Conservation (phyloP, 257 asterid species). For the Solanum corneliomulleri region DNA sequence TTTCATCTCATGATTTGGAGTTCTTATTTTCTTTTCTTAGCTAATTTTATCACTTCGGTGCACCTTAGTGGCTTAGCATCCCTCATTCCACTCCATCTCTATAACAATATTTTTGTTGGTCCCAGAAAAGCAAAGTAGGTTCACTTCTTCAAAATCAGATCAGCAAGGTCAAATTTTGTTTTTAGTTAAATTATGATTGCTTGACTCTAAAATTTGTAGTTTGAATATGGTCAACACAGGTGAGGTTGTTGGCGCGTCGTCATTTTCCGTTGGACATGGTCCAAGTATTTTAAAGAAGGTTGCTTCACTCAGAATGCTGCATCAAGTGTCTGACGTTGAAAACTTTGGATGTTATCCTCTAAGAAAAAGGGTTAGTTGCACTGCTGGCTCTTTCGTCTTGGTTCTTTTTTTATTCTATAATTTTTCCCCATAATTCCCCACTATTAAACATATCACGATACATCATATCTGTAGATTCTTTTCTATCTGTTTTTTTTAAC, state of each 20-base stretch:
- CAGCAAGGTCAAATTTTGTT: neutral
- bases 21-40: neutral
- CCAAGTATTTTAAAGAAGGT: conserved; percentile 54
- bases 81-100: neutral
- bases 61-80: neutral
- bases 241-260: conserved; percentile 95
- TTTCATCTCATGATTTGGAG: neutral
- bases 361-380: conserved; percentile 47
- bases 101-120: neutral
- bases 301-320: conserved; percentile 82
- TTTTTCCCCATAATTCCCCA: neutral
- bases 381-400: neutral
- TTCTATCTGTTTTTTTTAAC: neutral
- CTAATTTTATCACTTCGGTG: neutral
- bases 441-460: neutral
- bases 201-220: conserved; percentile 8
- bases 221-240: conserved; percentile 38
- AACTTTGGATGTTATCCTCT: conserved; percentile 51
- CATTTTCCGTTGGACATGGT: conserved; percentile 72
- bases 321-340: conserved; percentile 52
- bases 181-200: neutral
- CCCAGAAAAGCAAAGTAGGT: neutral
- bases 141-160: neutral
- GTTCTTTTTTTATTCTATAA: conserved; percentile 1
- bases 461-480: neutral